phyloP scores from a whole-genome alignment of 164 flowering plant genomes.

The Kalanchoe fedtschenkoi region DNA sequence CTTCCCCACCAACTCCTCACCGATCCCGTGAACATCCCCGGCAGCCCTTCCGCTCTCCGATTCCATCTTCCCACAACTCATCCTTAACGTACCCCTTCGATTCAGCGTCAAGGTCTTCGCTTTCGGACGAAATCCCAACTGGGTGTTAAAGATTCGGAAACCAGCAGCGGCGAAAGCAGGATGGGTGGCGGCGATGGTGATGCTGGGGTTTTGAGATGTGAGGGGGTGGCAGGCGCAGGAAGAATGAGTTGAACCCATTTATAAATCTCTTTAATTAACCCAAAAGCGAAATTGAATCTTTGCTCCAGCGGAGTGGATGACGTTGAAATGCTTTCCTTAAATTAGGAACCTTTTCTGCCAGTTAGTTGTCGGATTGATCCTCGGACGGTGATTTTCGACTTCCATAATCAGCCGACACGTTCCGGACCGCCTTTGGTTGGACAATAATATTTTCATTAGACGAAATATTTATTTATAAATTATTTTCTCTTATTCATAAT shows the following conservation, averaged over 20 bases:
- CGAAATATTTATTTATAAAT: no score
- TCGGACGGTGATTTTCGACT: no score
- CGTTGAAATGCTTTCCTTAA: no score
- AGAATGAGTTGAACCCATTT: not conserved
- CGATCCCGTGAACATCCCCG: slow-evolving; percentile 28
- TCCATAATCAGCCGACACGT: no score
- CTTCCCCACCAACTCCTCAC: slow-evolving; percentile 43
- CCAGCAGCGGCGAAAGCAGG: not conserved
- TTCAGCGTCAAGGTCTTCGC: not conserved
- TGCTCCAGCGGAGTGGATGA: not conserved
- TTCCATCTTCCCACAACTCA: not conserved
- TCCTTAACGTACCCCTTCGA: not conserved
- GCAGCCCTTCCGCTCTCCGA: not conserved
- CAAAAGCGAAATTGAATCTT: not conserved
- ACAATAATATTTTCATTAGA: no score
- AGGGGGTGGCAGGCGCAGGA: not conserved
- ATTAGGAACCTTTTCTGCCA: no score
- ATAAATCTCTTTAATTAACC: not conserved
- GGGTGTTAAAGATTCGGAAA: not conserved
- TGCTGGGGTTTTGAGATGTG: not conserved
- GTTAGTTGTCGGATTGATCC: no score
- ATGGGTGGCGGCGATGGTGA: not conserved
- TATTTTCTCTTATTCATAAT: no score
- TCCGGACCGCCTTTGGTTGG: no score
- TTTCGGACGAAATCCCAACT: slow-evolving; percentile 2